phyloP scores from a whole-genome alignment of 176 grass and related monocot species.

The Lolium perenne region DNA sequence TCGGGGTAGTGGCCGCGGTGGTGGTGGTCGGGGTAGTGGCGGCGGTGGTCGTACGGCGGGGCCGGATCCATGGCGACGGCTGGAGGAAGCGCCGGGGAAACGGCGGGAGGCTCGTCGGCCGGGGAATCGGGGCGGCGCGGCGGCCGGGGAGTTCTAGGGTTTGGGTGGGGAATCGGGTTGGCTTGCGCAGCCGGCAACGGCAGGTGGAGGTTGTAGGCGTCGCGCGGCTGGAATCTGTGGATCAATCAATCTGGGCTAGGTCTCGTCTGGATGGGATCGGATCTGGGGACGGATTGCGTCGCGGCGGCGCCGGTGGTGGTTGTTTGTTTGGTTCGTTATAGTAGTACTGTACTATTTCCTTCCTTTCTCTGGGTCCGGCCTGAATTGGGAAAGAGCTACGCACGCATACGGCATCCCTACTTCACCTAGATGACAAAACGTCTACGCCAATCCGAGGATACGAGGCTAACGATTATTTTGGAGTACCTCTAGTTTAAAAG shows the following conservation, averaged over 20 bases:
- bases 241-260: background rate
- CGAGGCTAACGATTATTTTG: no score
- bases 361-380: no score
- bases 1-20: background rate
- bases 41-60: constrained; percentile 25
- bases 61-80: constrained; percentile 22
- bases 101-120: background rate
- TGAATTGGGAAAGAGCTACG: background rate
- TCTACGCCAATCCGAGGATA: no score
- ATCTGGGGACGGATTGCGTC: background rate
- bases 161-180: background rate
- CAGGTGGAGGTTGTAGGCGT: background rate
- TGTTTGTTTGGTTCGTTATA: background rate
- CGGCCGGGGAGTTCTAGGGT: background rate
- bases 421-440: background rate
- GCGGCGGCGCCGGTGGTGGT: background rate
- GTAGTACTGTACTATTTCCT: background rate
- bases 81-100: background rate
- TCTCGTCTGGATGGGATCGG: background rate
- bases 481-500: no score
- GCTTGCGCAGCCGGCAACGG: background rate
- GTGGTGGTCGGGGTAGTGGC: constrained; percentile 7
- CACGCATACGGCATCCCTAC: background rate
- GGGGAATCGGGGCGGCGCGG: background rate
- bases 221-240: background rate